phyloP scores from a whole-genome alignment of 1,139 yeast species.

The Nakaseomyces uthaithaninus region DNA sequence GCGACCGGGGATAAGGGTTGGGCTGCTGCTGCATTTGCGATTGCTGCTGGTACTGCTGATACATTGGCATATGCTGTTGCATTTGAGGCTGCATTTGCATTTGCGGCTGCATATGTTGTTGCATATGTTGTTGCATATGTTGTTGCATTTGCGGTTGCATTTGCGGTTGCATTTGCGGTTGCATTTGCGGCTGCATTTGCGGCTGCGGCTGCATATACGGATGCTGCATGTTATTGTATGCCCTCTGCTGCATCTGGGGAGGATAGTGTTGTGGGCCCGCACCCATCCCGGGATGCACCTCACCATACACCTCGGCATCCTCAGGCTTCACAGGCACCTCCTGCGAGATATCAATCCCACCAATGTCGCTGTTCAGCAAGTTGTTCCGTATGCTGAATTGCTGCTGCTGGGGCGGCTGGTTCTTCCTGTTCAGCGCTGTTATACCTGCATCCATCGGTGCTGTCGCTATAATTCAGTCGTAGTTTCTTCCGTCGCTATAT shows the following conservation, averaged over 20 bases:
- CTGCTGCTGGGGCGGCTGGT: slow-evolving; percentile 11
- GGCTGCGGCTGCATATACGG: slow-evolving; percentile 17
- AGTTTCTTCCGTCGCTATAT: not conserved
- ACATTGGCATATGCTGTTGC: slow-evolving; percentile 12
- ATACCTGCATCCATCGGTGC: slow-evolving; percentile 19
- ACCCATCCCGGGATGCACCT: slow-evolving; percentile 1
- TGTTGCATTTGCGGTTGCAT: slow-evolving; percentile 12
- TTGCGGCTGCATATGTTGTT: no score
- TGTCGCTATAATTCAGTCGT: no score
- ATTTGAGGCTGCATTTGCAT: slow-evolving; percentile 14
- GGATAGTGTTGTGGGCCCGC: slow-evolving; percentile 5
- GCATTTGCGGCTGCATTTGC: slow-evolving; percentile 10
- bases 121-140: no score
- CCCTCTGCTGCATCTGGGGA: slow-evolving; percentile 7
- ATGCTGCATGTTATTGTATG: no score
- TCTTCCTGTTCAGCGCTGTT: slow-evolving; percentile 12
- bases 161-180: slow-evolving; percentile 16
- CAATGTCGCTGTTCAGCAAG: slow-evolving; percentile 34
- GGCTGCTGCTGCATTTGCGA: not conserved
- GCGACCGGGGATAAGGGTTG: slow-evolving; percentile 15
- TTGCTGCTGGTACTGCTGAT: slow-evolving; percentile 8
- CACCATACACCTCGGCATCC: not conserved
- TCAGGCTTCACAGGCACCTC: slow-evolving; percentile 31
- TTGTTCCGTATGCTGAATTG: slow-evolving; percentile 29
- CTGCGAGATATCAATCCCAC: slow-evolving; percentile 36